Conservation (phyloP, 1,284 basidiomycete species). For the Schizophyllum amplum region DNA sequence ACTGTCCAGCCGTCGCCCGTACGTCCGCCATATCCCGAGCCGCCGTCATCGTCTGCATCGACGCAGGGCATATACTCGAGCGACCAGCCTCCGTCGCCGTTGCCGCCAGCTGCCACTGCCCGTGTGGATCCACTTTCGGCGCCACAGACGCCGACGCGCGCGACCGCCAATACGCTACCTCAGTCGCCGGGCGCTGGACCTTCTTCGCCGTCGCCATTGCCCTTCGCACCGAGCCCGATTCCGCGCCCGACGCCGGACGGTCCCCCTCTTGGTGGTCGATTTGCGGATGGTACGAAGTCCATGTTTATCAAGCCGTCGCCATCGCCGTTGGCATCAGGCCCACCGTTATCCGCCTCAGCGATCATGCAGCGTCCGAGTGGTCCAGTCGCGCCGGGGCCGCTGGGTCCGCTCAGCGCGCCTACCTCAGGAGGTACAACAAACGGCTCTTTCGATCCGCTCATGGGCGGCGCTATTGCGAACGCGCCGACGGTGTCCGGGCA, state of each 20-base stretch:
- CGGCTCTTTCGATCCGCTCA: constrained; percentile 6
- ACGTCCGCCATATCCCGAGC: constrained; percentile 16
- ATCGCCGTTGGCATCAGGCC: constrained; percentile 27
- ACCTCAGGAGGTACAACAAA: constrained; percentile 1
- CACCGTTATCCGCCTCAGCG: constrained; percentile 22
- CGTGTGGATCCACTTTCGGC: background rate
- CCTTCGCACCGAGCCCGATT: constrained; percentile 16
- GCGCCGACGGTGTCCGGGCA: background rate
- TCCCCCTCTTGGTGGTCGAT: constrained; percentile 54
- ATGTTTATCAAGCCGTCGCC: constrained; percentile 57
- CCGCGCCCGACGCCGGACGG: constrained; percentile 20
- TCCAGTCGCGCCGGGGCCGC: constrained; percentile 6
- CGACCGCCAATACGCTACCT: constrained; percentile 12
- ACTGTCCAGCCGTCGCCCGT: background rate
- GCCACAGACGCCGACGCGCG: background rate
- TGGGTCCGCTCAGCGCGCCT: background rate
- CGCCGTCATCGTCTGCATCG: constrained; percentile 15
- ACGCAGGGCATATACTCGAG: constrained; percentile 14
- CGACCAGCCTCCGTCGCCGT: constrained; percentile 1
- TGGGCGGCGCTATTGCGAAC: background rate
- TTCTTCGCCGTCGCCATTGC: constrained; percentile 24
- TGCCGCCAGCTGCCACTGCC: background rate
- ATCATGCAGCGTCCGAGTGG: constrained; percentile 4
- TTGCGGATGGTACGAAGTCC: constrained; percentile 67
- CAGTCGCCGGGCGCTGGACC: constrained; percentile 50